Conservation (phyloP, 306 rosid genomes). For the Cicer judaicum region DNA sequence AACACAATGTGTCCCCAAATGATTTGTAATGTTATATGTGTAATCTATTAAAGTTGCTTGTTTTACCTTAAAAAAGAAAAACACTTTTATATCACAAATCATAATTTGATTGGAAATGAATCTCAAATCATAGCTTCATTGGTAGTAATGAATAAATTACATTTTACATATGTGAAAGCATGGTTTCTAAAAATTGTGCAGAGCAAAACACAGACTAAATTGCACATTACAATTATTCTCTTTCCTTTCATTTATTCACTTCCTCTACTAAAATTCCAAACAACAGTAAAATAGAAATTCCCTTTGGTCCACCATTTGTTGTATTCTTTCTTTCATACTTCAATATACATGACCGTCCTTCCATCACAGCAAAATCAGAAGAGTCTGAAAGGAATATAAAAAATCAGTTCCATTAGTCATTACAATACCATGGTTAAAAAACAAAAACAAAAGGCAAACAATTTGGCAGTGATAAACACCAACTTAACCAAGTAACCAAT, state of each 20-base stretch:
- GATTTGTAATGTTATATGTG: too few relatives aligned
- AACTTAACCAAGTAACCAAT: conserved; percentile 2
- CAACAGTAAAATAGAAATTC: not conserved
- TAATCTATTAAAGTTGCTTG: too few relatives aligned
- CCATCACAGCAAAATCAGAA: conserved; percentile 20
- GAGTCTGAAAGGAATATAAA: conserved; percentile 6
- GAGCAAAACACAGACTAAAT: not conserved
- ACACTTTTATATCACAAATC: too few relatives aligned
- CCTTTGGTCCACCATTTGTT: not conserved
- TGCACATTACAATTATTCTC: not conserved
- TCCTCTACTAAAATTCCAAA: conserved; percentile 17
- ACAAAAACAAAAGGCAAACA: not conserved
- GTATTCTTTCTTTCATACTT: not conserved
- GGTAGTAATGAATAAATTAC: not conserved
- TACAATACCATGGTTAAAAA: not conserved
- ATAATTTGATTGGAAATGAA: not conserved
- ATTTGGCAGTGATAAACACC: not conserved
- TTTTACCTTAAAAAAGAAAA: too few relatives aligned
- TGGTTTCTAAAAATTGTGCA: not conserved
- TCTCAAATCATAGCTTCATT: not conserved
- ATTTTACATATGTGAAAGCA: not conserved
- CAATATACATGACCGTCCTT: conserved; percentile 16
- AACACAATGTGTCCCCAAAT: too few relatives aligned
- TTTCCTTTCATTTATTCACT: not conserved
- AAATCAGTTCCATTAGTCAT: not conserved